Evolutionary conservation across 1,284 basidiomycete genomes (phyloP).

Genomic region (Ustilago nuda): DNA sequence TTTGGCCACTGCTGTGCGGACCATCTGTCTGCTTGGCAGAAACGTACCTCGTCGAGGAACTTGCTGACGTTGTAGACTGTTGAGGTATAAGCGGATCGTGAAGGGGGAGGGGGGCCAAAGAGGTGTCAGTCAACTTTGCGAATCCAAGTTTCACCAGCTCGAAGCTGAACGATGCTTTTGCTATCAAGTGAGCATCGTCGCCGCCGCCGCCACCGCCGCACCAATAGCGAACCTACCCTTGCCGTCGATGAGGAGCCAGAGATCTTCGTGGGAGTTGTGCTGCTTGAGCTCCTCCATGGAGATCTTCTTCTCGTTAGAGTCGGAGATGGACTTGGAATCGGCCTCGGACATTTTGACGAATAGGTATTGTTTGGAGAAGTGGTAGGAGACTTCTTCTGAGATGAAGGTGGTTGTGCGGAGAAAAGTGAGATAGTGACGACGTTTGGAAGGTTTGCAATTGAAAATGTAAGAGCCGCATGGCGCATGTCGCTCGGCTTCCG

Average conservation of each 20-base stretch:
- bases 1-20: neutral
- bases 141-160: neutral
- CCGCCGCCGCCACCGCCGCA: neutral
- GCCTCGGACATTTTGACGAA: constrained; percentile 37
- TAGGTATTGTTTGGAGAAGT: neutral
- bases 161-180: no score
- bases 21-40: neutral
- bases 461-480: neutral
- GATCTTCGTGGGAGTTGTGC: constrained; percentile 64
- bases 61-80: constrained; percentile 92
- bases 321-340: constrained; percentile 40
- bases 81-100: neutral
- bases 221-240: constrained; percentile 53
- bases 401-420: constrained; percentile 10
- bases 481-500: constrained; percentile 11
- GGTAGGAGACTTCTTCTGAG: neutral
- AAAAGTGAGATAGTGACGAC: neutral
- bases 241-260: constrained; percentile 68
- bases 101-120: neutral
- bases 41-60: constrained; percentile 92
- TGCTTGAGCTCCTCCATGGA: constrained; percentile 65
- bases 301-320: constrained; percentile 42
- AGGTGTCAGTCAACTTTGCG: neutral
- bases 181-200: neutral
- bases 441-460: neutral